phyloP scores from a whole-genome alignment of 441 rosid species.

The Melastoma candidum region DNA sequence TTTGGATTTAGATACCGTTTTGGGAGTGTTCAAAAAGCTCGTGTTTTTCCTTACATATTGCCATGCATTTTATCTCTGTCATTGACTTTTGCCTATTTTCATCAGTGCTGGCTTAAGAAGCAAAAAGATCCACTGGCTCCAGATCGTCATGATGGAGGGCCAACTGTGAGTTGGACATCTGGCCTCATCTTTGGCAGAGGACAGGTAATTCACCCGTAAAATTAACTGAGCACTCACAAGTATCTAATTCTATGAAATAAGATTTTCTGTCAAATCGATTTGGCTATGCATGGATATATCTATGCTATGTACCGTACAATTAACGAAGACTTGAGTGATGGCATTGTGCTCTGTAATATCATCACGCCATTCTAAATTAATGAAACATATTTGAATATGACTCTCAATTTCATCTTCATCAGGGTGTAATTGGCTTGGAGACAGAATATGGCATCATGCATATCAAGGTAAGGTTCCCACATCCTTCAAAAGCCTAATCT shows the following conservation, averaged over 20 bases:
- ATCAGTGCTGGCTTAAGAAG: conserved; percentile 36
- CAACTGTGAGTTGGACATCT: conserved; percentile 27
- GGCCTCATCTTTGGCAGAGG: conserved; percentile 29
- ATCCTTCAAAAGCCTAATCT: not conserved
- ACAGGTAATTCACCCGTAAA: conserved; percentile 11
- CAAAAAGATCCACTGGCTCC: conserved; percentile 25
- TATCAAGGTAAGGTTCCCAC: conserved; percentile 51
- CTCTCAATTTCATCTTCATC: conserved; percentile 9
- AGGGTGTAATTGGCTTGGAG: conserved; percentile 85
- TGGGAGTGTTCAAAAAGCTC: too few species aligned
- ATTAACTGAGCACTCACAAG: too few species aligned
- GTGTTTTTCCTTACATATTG: too few species aligned
- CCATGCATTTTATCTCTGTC: not conserved
- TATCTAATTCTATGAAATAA: too few species aligned
- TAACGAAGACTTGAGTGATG: too few species aligned
- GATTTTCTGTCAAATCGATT: too few species aligned
- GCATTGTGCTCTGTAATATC: too few species aligned
- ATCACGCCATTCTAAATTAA: too few species aligned
- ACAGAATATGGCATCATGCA: conserved; percentile 78
- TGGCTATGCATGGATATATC: too few species aligned
- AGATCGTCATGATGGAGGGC: conserved; percentile 17
- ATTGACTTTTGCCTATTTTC: not conserved
- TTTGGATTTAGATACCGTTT: too few species aligned
- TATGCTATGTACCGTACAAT: too few species aligned
- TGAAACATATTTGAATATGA: too few species aligned